Evolutionary conservation across 805 yeast species (phyloP).

Genomic region (Sugiyamaella chiloensis): DNA sequence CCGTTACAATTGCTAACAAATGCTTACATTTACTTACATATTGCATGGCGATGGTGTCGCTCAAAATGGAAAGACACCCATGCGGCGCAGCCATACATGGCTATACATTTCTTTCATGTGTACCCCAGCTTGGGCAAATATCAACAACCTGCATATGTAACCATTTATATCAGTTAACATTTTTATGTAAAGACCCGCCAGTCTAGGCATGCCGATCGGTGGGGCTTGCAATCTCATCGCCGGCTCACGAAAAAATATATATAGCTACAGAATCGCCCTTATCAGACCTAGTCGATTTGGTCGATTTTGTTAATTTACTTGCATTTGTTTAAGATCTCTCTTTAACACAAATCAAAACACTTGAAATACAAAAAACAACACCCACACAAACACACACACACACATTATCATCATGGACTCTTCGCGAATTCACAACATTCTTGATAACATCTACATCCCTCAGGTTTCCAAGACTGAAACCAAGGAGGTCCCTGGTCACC

Average conservation of each 20-base stretch:
- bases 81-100: neutral
- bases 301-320: too few relatives aligned
- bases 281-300: too few relatives aligned
- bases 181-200: constrained; percentile 1
- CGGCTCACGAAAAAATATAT: neutral
- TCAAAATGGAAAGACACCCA: constrained; percentile 1
- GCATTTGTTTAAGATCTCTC: too few relatives aligned
- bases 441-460: constrained; percentile 50
- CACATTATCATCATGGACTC: constrained; percentile 47
- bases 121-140: constrained; percentile 6
- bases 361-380: too few relatives aligned
- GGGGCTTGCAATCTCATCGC: constrained; percentile 6
- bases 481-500: constrained; percentile 45
- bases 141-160: constrained; percentile 5
- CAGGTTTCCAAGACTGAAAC: constrained; percentile 27
- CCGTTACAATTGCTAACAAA: neutral
- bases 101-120: constrained; percentile 1
- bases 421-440: constrained; percentile 36
- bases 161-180: constrained; percentile 6
- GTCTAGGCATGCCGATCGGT: neutral
- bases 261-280: neutral
- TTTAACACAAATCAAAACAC: too few relatives aligned
- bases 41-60: neutral
- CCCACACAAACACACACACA: too few relatives aligned
- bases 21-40: constrained; percentile 5